Conservation (phyloP, 164 flowering plant species). For the Stephania cephalantha region DNA sequence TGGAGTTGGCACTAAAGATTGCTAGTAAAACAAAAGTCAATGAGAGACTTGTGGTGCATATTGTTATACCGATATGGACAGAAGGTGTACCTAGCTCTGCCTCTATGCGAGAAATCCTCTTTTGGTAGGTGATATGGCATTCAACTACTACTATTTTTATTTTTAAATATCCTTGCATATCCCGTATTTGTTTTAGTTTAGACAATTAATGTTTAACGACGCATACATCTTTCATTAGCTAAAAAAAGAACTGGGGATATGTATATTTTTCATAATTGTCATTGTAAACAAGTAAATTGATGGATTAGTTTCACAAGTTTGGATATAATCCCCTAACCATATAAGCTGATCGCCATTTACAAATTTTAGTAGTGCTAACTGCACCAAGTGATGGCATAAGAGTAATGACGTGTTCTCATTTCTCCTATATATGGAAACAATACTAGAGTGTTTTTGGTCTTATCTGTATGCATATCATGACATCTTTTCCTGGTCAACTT, state of each 20-base stretch:
- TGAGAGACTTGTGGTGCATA: conserved; percentile 77
- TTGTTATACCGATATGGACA: conserved; percentile 81
- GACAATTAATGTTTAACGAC: background rate
- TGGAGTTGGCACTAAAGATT: conserved; percentile 81
- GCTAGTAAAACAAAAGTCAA: conserved; percentile 69
- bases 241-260: background rate
- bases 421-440: too few species aligned
- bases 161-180: background rate
- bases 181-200: background rate
- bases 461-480: too few species aligned
- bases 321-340: too few species aligned
- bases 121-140: conserved; percentile 58
- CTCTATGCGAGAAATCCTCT: conserved; percentile 80
- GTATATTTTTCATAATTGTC: background rate
- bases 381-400: background rate
- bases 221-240: background rate
- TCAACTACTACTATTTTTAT: background rate
- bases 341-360: too few species aligned
- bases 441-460: too few species aligned
- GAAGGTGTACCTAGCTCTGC: conserved; percentile 69
- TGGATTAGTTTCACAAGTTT: too few species aligned
- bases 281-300: background rate
- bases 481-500: background rate
- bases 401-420: too few species aligned
- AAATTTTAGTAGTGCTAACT: background rate